Conservation (phyloP, 116 monocot species). For the Cymodocea nodosa region DNA sequence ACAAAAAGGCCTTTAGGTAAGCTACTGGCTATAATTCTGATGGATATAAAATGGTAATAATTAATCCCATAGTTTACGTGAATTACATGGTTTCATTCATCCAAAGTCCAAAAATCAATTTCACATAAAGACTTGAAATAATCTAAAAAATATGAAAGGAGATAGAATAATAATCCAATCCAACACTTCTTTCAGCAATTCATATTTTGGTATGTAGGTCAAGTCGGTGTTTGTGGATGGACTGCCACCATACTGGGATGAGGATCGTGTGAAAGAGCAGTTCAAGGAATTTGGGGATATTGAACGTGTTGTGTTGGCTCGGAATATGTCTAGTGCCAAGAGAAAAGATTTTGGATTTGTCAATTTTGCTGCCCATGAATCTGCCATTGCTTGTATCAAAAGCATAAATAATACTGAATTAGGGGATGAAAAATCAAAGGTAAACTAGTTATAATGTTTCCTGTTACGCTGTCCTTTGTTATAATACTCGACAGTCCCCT, state of each 20-base stretch:
- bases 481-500: too few relatives aligned
- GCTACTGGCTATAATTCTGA: too few relatives aligned
- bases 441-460: slow-evolving; percentile 8
- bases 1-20: too few relatives aligned
- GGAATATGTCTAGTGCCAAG: slow-evolving; percentile 75
- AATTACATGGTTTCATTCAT: too few relatives aligned
- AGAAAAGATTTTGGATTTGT: slow-evolving; percentile 90
- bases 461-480: too few relatives aligned
- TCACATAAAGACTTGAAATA: too few relatives aligned
- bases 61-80: too few relatives aligned
- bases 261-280: slow-evolving; percentile 63
- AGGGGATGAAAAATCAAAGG: slow-evolving; percentile 66
- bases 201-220: slow-evolving; percentile 26
- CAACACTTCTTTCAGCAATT: not conserved
- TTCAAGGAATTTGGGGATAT: slow-evolving; percentile 78
- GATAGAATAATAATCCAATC: not conserved
- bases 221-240: slow-evolving; percentile 83
- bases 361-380: slow-evolving; percentile 64
- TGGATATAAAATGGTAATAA: too few relatives aligned
- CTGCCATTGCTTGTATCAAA: slow-evolving; percentile 56
- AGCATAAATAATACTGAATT: slow-evolving; percentile 53
- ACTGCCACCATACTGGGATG: slow-evolving; percentile 78
- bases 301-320: slow-evolving; percentile 61
- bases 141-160: too few relatives aligned
- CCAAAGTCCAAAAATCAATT: too few relatives aligned